A percentile compares a stretch with the other conserved stretches of the same genome.
These are phyloP conservation scores for Mortierella sp. DNA, from an alignment of 371 early-diverging fungal species.

Conservation along the genomic window DNA sequence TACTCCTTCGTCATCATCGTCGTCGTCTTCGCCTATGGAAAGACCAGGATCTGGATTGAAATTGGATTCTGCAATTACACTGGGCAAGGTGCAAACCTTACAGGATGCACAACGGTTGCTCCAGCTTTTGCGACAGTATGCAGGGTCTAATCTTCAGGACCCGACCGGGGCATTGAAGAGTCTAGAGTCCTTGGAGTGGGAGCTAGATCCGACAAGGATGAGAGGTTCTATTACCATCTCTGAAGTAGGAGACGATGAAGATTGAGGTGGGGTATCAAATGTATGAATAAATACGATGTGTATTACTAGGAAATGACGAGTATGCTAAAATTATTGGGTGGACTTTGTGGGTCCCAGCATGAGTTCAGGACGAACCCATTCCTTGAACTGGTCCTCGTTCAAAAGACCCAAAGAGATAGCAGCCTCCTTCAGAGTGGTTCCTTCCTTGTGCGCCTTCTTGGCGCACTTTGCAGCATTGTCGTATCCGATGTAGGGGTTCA, in stretches of 20 bases:
- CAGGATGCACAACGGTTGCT: constrained; percentile 24
- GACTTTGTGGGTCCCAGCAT: constrained; percentile 78
- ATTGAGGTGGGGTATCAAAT: neutral
- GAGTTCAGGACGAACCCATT: constrained; percentile 92
- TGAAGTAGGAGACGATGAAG: constrained; percentile 9
- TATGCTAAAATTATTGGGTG: constrained; percentile 24
- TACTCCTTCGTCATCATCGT: neutral
- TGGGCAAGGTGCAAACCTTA: constrained; percentile 8
- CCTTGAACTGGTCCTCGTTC: constrained; percentile 88
- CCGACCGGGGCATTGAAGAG: constrained; percentile 22
- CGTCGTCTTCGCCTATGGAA: neutral
- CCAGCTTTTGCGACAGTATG: constrained; percentile 25
- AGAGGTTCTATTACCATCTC: constrained; percentile 24
- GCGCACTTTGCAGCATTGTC: constrained; percentile 93
- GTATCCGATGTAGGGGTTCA: constrained; percentile 91
- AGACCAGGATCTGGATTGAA: neutral
- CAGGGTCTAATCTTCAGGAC: constrained; percentile 14
- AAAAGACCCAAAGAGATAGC: constrained; percentile 85
- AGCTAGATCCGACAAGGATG: constrained; percentile 15
- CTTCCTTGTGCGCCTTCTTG: constrained; percentile 95
- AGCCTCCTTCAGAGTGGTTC: constrained; percentile 84
- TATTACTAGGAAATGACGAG: neutral
- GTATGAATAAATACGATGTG: neutral
- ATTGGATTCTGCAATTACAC: neutral
- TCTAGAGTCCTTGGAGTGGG: constrained; percentile 21